Percentiles rank a stretch among this genome's conserved stretches.
phyloP scores from a whole-genome alignment of 208 protist genomes.

The Plasmodiophora brassicae region DNA sequence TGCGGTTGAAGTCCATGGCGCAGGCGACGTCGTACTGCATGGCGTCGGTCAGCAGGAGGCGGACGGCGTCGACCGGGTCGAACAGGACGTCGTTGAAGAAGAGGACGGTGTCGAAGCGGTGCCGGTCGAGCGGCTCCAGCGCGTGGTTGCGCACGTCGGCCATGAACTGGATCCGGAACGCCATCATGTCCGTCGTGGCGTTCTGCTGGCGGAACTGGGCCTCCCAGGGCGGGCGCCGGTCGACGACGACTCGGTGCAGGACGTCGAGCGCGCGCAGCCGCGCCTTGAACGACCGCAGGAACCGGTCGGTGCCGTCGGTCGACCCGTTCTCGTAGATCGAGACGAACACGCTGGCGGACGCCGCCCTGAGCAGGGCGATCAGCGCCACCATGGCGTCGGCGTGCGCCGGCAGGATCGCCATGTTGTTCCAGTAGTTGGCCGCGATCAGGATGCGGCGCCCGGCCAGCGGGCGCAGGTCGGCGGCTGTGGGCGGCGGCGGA shows the following conservation, averaged over 20 bases:
- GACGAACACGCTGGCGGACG: not conserved
- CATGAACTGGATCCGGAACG: not conserved
- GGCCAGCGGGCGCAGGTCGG: no score
- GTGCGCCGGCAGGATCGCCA: not conserved
- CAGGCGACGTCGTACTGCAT: not conserved
- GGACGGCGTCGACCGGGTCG: not conserved
- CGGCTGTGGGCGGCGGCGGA: no score
- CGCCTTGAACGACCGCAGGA: not conserved
- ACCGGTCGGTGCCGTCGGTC: not conserved
- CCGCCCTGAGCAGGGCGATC: not conserved
- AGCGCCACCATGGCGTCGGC: not conserved
- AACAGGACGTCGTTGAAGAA: conserved; percentile 26
- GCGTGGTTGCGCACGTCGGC: not conserved
- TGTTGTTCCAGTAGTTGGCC: not conserved
- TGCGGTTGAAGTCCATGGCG: conserved; percentile 24
- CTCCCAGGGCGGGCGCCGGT: not conserved
- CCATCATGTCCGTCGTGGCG: not conserved
- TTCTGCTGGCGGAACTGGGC: not conserved
- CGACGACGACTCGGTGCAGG: not conserved
- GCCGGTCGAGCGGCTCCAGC: not conserved
- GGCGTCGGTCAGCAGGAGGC: not conserved
- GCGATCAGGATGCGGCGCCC: conserved; percentile 1
- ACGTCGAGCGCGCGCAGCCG: not conserved
- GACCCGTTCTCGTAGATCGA: conserved; percentile 23
- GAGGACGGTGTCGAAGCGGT: not conserved